phyloP scores from a whole-genome alignment of 768 basidiomycete species.

The Pisolithus orientalis region DNA sequence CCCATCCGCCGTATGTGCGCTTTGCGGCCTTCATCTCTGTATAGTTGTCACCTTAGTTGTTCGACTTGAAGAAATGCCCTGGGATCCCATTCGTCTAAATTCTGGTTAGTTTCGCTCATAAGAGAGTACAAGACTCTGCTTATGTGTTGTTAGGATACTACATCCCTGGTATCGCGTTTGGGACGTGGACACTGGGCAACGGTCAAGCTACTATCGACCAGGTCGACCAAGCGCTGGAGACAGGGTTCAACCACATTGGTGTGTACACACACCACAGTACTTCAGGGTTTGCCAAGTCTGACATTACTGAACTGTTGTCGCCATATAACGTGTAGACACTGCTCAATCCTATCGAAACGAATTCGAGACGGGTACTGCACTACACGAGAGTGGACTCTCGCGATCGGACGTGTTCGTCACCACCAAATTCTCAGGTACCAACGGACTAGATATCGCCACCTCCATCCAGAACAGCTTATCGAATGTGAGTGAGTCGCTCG shows the following conservation, averaged over 20 bases:
- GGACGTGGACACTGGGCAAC: constrained; percentile 60
- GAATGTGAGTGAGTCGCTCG: constrained; percentile 35
- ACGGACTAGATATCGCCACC: constrained; percentile 46
- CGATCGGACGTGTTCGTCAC: constrained; percentile 59
- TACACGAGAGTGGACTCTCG: constrained; percentile 47
- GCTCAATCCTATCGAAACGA: constrained; percentile 61
- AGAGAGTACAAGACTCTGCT: not conserved
- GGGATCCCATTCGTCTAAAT: constrained; percentile 52
- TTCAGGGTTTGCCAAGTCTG: too few species aligned
- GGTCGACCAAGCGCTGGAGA: constrained; percentile 56
- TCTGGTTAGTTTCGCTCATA: constrained; percentile 36
- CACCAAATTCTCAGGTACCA: constrained; percentile 53
- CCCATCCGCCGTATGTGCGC: not conserved
- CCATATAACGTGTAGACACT: constrained; percentile 36
- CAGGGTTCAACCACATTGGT: constrained; percentile 62
- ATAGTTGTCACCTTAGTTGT: not conserved
- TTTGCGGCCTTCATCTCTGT: not conserved
- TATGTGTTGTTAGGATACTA: constrained; percentile 29
- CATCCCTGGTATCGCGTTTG: constrained; percentile 50
- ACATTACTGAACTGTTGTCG: too few species aligned
- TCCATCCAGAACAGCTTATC: constrained; percentile 52
- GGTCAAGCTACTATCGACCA: constrained; percentile 46
- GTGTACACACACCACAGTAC: constrained; percentile 11
- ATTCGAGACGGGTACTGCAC: constrained; percentile 34
- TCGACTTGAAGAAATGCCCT: constrained; percentile 43